A percentile compares a stretch with the other conserved stretches of the same genome.
Conservation (phyloP, 495 filamentous ascomycete species). For the Pyronema omphalodes region DNA sequence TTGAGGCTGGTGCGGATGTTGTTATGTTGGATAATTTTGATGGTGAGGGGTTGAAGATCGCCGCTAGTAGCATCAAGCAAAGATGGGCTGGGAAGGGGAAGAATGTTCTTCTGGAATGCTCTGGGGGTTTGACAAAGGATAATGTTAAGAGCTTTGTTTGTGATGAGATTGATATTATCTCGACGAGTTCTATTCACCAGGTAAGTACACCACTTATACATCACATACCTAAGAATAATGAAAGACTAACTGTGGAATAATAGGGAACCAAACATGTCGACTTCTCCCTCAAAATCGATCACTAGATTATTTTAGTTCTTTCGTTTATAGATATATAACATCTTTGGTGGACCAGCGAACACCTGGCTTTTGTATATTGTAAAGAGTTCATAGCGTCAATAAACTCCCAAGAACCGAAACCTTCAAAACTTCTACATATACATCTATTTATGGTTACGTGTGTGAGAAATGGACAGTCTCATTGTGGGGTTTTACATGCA, state of each 20-base stretch:
- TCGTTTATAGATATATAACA: no score
- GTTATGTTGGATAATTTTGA: constrained; percentile 96
- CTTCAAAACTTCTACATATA: no score
- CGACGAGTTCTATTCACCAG: constrained; percentile 91
- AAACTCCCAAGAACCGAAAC: no score
- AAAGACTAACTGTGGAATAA: constrained; percentile 8
- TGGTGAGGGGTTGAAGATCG: constrained; percentile 49
- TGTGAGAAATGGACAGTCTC: no score
- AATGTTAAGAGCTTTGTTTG: constrained; percentile 70
- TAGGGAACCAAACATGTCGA: constrained; percentile 66
- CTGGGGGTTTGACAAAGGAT: constrained; percentile 68
- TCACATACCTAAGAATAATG: not conserved
- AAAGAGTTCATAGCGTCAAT: no score
- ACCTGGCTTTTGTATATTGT: no score
- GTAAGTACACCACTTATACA: constrained; percentile 21
- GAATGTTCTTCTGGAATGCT: constrained; percentile 70
- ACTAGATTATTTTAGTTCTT: constrained; percentile 11
- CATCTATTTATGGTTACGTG: no score
- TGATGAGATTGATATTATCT: constrained; percentile 83
- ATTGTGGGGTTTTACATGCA: no score
- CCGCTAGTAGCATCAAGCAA: constrained; percentile 53
- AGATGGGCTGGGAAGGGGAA: constrained; percentile 46
- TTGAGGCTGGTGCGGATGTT: constrained; percentile 77
- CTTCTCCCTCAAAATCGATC: constrained; percentile 79
- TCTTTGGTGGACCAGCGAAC: no score